Evolutionary conservation across 441 rosid genomes (phyloP), one percentile per base, ranked within the genome.

Genomic region (Bruguiera hainesii): DNA sequence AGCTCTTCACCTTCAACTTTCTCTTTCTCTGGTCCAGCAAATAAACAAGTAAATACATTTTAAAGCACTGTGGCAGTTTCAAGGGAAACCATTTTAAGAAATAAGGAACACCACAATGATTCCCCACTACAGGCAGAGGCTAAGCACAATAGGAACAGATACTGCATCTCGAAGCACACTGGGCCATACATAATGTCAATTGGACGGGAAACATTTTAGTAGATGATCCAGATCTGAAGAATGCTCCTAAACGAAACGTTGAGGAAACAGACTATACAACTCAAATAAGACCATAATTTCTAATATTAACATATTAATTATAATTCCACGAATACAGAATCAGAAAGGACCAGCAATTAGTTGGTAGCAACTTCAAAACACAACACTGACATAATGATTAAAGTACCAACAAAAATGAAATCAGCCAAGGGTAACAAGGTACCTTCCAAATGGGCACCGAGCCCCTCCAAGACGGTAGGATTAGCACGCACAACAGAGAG

Each of bases 381-480:
- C 50, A 66, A 33, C 37, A 46, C 11, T 19, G 35, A 23, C 1
- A 26, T 19, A 56, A 29, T 57, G 53, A 18, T 56, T 21, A 30
- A 11, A 49, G 3, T 10, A 15, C 28, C 19, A 42, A 70, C 11
- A 20, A 68, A 35, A 62, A 8, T 33, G 20, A 28, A 61, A 67
- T 53, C 60, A 30, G 56, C 55, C 11, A 64, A 50, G 25, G 28
- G 16, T 9, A 33, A 60, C 10, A 57, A 2, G 50, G 75, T 83
- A 94, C 99, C 98, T 89, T 94, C 98, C 60, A 94, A 85, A 71
- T 85, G 88, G 56, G 99, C 97, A 76, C 97, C 98, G 9, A 94
- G 96, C 51, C 97, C 98, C 72, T 94, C 97, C 75, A 94, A 83
- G 67, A 94, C 87, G 52, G 84, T 77, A 63, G 90, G 90, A 83